Evolutionary conservation across 1,139 yeast genomes (phyloP), one percentile per base, ranked within the genome.

Genomic region (Zygosaccharomyces pseudobailii): DNA sequence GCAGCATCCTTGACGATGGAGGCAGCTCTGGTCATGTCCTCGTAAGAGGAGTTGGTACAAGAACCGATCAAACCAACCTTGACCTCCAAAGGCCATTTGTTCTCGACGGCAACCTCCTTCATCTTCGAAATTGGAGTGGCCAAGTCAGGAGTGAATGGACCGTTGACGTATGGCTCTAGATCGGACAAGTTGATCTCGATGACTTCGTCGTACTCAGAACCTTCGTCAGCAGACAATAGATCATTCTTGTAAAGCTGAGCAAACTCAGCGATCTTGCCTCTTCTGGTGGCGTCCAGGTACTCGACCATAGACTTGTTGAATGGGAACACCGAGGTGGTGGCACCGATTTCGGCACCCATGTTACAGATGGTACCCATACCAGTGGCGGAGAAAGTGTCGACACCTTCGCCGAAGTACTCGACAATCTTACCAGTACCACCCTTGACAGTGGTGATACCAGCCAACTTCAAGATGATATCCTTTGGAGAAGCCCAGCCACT

Each of bases 341-440:
- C 98, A 79, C 98, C 98, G 63, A 90, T 88, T 76, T 90, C 98
- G 61, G 98, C 98, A 82, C 98, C 98, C 98, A 90, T 90, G 75
- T 90, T 90, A 83, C 98, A 90, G 74, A 90, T 92, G 66, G 98
- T 90, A 72, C 95, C 98, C 98, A 90, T 90, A 82, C 98, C 98
- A 56, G 98, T 90, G 76, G 96, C 89, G 43, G 96, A 87, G 74
- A 92, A 87, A 57, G 96, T 84, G 66, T 87, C 84, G 57, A 90
- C 90, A 82, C 98, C 98, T 45, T 84, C 87, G 74, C 97, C 98
- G 67, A 85, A 90, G 79, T 92, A 92, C 78, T 92, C 98, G 58
- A 92, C 94, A 71, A 92, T 90, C 67, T 87, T 78, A 75, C 97
- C 97, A 54, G 98, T 92, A 78, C 98, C 98, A 79, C 98, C 98